phyloP scores from a whole-genome alignment of 2,329 filamentous ascomycete genomes.

The Fusarium coffeatum region DNA sequence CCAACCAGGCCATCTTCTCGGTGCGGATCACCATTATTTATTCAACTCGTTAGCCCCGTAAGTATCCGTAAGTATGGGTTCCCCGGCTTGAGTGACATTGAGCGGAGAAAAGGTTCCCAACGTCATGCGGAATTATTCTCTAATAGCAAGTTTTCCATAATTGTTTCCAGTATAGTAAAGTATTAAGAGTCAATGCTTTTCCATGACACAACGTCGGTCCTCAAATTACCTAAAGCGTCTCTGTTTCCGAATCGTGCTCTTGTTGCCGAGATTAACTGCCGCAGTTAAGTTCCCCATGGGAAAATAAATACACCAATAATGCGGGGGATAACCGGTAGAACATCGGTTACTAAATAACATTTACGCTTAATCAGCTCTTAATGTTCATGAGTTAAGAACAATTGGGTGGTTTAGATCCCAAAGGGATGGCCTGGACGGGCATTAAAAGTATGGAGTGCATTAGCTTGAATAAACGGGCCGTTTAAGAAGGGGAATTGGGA shows the following conservation, averaged over 20 bases:
- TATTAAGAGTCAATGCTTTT: background rate
- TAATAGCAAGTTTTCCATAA: background rate
- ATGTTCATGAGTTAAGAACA: too few species aligned
- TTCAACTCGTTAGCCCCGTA: background rate
- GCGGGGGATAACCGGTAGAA: conserved; percentile 6
- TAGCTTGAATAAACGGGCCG: conserved; percentile 24
- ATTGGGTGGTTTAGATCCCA: background rate
- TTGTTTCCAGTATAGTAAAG: background rate
- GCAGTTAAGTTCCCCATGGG: conserved; percentile 19
- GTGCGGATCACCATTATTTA: conserved; percentile 4
- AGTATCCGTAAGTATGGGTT: background rate
- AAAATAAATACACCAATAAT: conserved; percentile 12
- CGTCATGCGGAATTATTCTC: background rate
- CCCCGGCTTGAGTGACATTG: background rate
- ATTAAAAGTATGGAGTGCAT: background rate
- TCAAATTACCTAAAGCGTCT: conserved; percentile 11
- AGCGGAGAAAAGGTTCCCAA: conserved; percentile 7
- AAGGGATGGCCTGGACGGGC: background rate
- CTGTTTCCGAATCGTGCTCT: conserved; percentile 4
- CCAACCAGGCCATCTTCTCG: background rate
- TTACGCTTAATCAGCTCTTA: background rate
- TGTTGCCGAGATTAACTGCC: conserved; percentile 27
- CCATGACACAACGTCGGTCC: background rate
- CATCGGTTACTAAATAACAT: background rate
- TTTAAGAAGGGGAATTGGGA: conserved; percentile 21